phyloP scores from a whole-genome alignment of 2,329 filamentous ascomycete genomes.

The Verticillium nonalfalfae region DNA sequence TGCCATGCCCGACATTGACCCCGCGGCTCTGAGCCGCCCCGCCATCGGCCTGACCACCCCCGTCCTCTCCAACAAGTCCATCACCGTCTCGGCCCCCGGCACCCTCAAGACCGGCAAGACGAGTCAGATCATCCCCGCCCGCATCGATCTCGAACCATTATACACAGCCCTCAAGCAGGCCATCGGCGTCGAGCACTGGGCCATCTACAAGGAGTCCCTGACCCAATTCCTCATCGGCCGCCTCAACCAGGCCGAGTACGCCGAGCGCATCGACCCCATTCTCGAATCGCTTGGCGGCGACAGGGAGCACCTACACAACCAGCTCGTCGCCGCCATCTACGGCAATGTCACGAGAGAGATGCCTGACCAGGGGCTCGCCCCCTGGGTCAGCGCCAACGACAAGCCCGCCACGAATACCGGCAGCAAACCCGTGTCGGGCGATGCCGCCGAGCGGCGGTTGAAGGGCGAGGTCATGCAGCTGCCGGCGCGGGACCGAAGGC shows the following conservation, averaged over 20 bases:
- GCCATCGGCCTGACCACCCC: conserved; percentile 52
- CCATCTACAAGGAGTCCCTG: conserved; percentile 55
- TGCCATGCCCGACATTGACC: conserved; percentile 64
- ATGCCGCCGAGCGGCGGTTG: conserved; percentile 58
- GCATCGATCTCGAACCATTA: conserved; percentile 61
- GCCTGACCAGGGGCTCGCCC: conserved; percentile 60
- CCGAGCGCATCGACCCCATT: conserved; percentile 53
- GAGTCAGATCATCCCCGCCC: conserved; percentile 56
- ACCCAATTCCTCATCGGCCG: conserved; percentile 58
- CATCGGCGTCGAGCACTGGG: conserved; percentile 57
- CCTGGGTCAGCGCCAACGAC: conserved; percentile 67
- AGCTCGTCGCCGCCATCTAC: conserved; percentile 60
- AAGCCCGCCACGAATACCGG: conserved; percentile 52
- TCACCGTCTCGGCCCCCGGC: conserved; percentile 44
- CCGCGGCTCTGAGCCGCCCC: conserved; percentile 60
- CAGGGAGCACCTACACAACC: conserved; percentile 60
- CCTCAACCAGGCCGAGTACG: conserved; percentile 56
- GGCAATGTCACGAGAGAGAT: conserved; percentile 65
- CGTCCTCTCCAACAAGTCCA: conserved; percentile 49
- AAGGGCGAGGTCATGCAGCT: conserved; percentile 68
- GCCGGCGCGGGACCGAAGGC: conserved; percentile 57
- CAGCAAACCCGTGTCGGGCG: conserved; percentile 57
- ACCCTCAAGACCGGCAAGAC: conserved; percentile 49
- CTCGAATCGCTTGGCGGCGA: conserved; percentile 51
- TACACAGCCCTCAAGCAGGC: conserved; percentile 55